These are phyloP conservation scores for Vaccinium vitisidaea DNA, from an alignment of 148 eudicot genomes.

Conservation along the genomic window DNA sequence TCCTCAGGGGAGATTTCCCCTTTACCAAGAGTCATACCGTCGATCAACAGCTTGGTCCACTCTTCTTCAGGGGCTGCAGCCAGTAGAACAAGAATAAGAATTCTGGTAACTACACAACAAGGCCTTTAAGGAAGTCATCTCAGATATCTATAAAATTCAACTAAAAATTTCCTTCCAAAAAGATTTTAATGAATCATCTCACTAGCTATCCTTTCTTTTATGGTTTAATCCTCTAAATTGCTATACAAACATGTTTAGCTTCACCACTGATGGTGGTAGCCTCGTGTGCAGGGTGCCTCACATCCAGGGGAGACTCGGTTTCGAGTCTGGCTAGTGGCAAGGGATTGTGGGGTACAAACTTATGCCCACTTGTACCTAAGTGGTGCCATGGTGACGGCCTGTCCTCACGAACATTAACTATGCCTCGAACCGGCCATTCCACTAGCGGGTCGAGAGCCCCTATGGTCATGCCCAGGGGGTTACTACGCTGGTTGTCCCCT, in stretches of 20 bases:
- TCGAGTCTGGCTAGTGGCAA: no score
- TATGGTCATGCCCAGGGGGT: no score
- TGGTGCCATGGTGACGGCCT: no score
- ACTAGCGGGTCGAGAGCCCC: no score
- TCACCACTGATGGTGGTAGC: no score
- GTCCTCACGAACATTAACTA: no score
- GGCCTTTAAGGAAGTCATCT: neutral
- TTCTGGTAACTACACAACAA: neutral
- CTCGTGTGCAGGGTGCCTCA: no score
- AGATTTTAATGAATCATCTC: neutral
- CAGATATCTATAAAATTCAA: neutral
- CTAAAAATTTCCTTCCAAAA: neutral
- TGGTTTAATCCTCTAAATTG: neutral
- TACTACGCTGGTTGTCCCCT: no score
- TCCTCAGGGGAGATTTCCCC: slow-evolving; percentile 78
- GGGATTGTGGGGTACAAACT: no score
- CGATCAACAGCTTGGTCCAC: slow-evolving; percentile 71
- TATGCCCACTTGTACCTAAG: no score
- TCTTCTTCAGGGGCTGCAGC: slow-evolving; percentile 77
- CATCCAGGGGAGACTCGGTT: no score
- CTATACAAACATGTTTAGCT: neutral
- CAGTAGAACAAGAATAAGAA: slow-evolving; percentile 9
- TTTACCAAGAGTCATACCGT: slow-evolving; percentile 74
- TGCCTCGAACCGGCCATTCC: no score
- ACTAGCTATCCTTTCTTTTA: neutral